phyloP scores from a whole-genome alignment of 108 stramenopile species.

The Skeletonema marinoi region DNA sequence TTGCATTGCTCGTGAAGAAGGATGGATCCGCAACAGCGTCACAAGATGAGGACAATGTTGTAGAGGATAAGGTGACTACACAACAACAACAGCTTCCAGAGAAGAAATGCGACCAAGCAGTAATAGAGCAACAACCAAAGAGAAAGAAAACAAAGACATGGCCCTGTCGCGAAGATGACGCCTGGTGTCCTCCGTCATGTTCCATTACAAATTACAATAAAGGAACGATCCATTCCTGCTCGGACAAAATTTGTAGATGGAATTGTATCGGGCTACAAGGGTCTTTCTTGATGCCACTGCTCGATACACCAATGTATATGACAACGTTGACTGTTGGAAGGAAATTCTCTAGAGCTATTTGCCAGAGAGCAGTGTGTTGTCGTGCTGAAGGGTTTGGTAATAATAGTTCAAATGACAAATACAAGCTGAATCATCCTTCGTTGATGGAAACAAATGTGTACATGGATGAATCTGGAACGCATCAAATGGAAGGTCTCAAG shows the following conservation, averaged over 20 bases:
- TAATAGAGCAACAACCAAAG: constrained; percentile 8
- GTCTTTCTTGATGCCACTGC: constrained; percentile 62
- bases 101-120: not conserved
- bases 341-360: constrained; percentile 68
- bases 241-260: constrained; percentile 86
- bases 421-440: constrained; percentile 68
- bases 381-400: constrained; percentile 49
- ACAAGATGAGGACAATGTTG: not conserved
- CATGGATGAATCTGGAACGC: constrained; percentile 71
- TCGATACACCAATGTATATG: constrained; percentile 63
- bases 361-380: constrained; percentile 84
- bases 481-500: constrained; percentile 51
- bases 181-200: constrained; percentile 88
- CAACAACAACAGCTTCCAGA: not conserved
- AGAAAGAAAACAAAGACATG: constrained; percentile 48
- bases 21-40: constrained; percentile 37
- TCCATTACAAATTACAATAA: constrained; percentile 53
- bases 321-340: constrained; percentile 79
- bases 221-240: constrained; percentile 67
- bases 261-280: constrained; percentile 85
- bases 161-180: constrained; percentile 71
- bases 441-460: constrained; percentile 87
- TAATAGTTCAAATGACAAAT: constrained; percentile 10
- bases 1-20: constrained; percentile 77
- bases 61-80: not conserved